Conservation (phyloP, 768 basidiomycete genomes). For the Daedaleopsis nitida region DNA sequence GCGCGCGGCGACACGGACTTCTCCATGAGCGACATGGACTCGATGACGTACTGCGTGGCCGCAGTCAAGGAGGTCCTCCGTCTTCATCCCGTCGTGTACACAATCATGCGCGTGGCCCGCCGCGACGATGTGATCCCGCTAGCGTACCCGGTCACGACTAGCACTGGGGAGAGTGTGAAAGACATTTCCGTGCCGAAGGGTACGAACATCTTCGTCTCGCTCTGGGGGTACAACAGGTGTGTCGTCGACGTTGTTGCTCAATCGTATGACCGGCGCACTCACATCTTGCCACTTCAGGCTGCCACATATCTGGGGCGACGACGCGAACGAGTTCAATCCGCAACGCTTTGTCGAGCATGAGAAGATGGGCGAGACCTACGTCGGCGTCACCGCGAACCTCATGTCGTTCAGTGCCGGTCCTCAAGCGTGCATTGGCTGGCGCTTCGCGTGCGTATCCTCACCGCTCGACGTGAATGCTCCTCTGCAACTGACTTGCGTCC, state of each 20-base stretch:
- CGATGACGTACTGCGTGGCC: conserved; percentile 35
- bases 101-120: conserved; percentile 27
- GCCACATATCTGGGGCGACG: conserved; percentile 33
- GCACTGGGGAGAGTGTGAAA: conserved; percentile 26
- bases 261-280: too few relatives aligned
- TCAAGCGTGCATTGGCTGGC: conserved; percentile 31
- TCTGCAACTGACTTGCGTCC: conserved; percentile 19
- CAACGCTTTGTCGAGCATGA: conserved; percentile 25
- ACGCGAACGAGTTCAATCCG: conserved; percentile 34
- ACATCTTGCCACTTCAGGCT: conserved; percentile 11
- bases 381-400: conserved; percentile 18
- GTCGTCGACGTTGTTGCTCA: conserved; percentile 1
- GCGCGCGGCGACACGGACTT: conserved; percentile 32
- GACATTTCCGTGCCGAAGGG: conserved; percentile 33
- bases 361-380: conserved; percentile 20
- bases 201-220: conserved; percentile 25
- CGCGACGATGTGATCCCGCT: conserved; percentile 38
- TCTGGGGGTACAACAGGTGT: conserved; percentile 38
- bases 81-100: conserved; percentile 34
- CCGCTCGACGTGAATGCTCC: conserved; percentile 17
- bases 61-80: conserved; percentile 37
- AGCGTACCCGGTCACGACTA: conserved; percentile 30
- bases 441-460: conserved; percentile 32
- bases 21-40: conserved; percentile 33
- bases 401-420: conserved; percentile 18